Evolutionary conservation across 2,329 filamentous ascomycete species (phyloP).

Genomic region (Fusarium udum): DNA sequence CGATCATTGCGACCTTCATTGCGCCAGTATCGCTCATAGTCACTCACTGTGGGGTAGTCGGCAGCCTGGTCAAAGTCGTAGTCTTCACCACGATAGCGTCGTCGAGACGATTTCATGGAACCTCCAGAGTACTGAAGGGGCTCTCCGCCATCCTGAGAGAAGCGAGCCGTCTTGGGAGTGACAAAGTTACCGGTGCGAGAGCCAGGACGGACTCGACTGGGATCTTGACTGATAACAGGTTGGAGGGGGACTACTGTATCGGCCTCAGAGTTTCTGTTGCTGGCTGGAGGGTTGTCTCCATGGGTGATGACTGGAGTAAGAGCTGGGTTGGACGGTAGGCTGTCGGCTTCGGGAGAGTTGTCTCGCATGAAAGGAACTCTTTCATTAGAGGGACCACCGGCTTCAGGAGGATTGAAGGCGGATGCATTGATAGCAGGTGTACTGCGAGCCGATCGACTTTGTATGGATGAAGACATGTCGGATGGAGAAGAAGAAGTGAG

Average conservation of each 20-base stretch:
- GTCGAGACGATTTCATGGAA: slow-evolving; percentile 34
- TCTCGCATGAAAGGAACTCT: slow-evolving; percentile 23
- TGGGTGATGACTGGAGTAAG: slow-evolving; percentile 19
- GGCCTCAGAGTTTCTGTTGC: slow-evolving; percentile 24
- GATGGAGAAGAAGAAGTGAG: slow-evolving; percentile 19
- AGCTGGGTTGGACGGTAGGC: slow-evolving; percentile 10
- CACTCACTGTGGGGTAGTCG: slow-evolving; percentile 32
- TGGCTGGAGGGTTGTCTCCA: slow-evolving; percentile 2
- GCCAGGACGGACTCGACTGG: slow-evolving; percentile 25
- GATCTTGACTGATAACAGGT: slow-evolving; percentile 30
- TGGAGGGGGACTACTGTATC: slow-evolving; percentile 37
- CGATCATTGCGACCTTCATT: slow-evolving; percentile 32
- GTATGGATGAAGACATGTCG: slow-evolving; percentile 36
- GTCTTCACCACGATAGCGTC: slow-evolving; percentile 37
- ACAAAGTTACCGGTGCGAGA: slow-evolving; percentile 31
- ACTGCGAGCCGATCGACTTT: slow-evolving; percentile 38
- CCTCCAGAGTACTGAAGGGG: slow-evolving; percentile 33
- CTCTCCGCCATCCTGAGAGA: slow-evolving; percentile 39
- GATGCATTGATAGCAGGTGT: slow-evolving; percentile 34
- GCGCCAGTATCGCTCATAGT: slow-evolving; percentile 43
- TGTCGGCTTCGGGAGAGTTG: slow-evolving; percentile 11
- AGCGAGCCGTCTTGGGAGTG: slow-evolving; percentile 22
- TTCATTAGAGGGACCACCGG: slow-evolving; percentile 16
- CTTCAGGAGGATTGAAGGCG: slow-evolving; percentile 35
- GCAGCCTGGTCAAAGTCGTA: slow-evolving; percentile 37